Evolutionary conservation across 352 stramenopile species (phyloP).

Genomic region (Porosira glacialis): DNA sequence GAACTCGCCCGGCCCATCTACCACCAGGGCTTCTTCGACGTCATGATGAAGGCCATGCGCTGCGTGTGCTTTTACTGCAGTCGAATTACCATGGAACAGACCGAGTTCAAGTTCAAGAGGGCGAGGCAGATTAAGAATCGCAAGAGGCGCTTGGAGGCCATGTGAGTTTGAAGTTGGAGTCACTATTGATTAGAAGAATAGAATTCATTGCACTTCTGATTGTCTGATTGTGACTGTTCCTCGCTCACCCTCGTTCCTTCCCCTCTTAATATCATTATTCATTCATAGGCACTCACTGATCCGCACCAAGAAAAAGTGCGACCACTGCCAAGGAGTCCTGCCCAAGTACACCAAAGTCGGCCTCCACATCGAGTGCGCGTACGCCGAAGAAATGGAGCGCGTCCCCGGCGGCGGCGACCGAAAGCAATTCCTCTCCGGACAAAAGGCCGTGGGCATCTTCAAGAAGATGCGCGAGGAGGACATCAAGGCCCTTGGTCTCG

Average conservation of each 20-base stretch:
- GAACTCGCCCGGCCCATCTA: conserved; percentile 98
- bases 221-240: too few relatives aligned
- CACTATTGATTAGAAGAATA: conserved; percentile 68
- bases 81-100: conserved; percentile 86
- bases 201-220: too few relatives aligned
- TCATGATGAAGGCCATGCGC: conserved; percentile 93
- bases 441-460: conserved; percentile 90
- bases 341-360: conserved; percentile 95
- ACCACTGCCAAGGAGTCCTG: conserved; percentile 82
- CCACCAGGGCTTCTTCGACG: conserved; percentile 94
- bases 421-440: conserved; percentile 94
- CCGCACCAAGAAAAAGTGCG: conserved; percentile 81
- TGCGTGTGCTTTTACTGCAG: conserved; percentile 99
- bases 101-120: conserved; percentile 81
- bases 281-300: conserved; percentile 93
- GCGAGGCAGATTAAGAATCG: too few relatives aligned
- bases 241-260: too few relatives aligned
- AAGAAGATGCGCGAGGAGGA: conserved; percentile 97
- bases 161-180: conserved; percentile 80
- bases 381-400: conserved; percentile 91
- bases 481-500: conserved; percentile 89
- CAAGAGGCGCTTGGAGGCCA: conserved; percentile 87
- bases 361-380: conserved; percentile 92
- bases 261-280: too few relatives aligned
- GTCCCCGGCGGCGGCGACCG: conserved; percentile 89